phyloP scores from a whole-genome alignment of 495 filamentous ascomycete genomes.

The Stereocaulon alpinum region DNA sequence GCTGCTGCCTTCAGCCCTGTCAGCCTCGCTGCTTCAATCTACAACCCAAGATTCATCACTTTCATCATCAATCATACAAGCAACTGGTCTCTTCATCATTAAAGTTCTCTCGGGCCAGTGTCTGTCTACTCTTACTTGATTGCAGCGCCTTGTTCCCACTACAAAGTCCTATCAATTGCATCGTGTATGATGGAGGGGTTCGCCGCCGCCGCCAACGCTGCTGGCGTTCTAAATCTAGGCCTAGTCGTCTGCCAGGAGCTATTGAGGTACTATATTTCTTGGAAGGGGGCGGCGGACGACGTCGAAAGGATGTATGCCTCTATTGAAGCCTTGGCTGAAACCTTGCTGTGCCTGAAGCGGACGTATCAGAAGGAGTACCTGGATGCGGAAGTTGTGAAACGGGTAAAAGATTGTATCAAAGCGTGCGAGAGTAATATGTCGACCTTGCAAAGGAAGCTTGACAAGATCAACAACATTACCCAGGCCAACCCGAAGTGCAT shows the following conservation, averaged over 20 bases:
- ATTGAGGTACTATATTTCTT: conserved; percentile 14
- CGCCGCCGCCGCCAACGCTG: conserved; percentile 8
- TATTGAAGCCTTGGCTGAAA: conserved; percentile 8
- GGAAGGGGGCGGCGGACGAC: conserved; percentile 13
- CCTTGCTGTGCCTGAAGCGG: conserved; percentile 9
- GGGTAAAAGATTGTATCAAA: conserved; percentile 9
- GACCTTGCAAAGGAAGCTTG: conserved; percentile 12
- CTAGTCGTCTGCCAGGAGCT: conserved; percentile 14
- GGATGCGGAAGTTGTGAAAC: conserved; percentile 4
- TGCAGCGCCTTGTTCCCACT: too few species aligned
- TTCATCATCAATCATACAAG: too few species aligned
- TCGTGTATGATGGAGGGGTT: conserved; percentile 2
- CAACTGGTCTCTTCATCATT: too few species aligned
- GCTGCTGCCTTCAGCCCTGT: too few species aligned
- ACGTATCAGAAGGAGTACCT: conserved; percentile 2
- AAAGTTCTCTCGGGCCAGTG: too few species aligned
- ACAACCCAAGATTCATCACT: too few species aligned
- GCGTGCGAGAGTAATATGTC: conserved; percentile 9
- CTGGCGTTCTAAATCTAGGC: conserved; percentile 16
- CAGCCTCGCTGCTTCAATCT: too few species aligned
- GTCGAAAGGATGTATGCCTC: conserved; percentile 9
- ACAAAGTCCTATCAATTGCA: too few species aligned
- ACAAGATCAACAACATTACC: conserved; percentile 10
- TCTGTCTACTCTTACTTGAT: too few species aligned
- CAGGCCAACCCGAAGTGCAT: neutral